Base-by-base conservation (phyloP, 148 eudicot genomes). In the Camellia lanceoleosa region DNA sequence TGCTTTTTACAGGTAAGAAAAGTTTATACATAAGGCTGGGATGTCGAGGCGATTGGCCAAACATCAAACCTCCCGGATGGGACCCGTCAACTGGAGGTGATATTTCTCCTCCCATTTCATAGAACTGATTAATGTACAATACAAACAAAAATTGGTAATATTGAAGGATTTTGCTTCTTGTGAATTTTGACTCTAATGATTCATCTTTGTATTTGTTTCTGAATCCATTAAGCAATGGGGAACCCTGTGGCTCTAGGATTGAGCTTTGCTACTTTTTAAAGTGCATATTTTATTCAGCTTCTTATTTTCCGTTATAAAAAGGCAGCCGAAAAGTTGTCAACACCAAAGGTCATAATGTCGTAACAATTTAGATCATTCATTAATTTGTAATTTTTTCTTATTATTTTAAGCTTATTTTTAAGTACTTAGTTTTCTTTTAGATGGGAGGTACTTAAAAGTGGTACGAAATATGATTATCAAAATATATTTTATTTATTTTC, bases 1-100 rank as follows among this genome's bases (percentile, higher is more conserved):
- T 64, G 75, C 76, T 74, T 85, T 68, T 80, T 87, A 78, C 71
- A 95, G 99, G 95, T 83, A 93, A 91, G 79, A 93, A 93, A 87
- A 85, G 94, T 79, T 83, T 93, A 68, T 96, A 96, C 81, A 87
- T 93, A 82, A 84, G 98, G 81, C 78, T 93, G 80, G 99, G 95
- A 75, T 96, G 99, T 82, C 89, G 93, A 63, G 99, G 99, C 12
- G 99, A 96, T 80, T 96, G 99, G 99, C 99, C 99, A 5, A 85
- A 96, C 86, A 96, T 96, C 90, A 89, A 89, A 78, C 97, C 95
- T 77, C 98, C 99, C 0, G 99, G 95, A 4, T 91, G 92, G 91
- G 91, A 93, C 68, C 97, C 94, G 47, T 87, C 97, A 2, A 62
- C 67, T 3, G 87, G 88, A 81, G 67, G 73, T 42, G 87, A 86